Evolutionary conservation across 352 stramenopile genomes (phyloP).

Genomic region (Pythium chondricola): DNA sequence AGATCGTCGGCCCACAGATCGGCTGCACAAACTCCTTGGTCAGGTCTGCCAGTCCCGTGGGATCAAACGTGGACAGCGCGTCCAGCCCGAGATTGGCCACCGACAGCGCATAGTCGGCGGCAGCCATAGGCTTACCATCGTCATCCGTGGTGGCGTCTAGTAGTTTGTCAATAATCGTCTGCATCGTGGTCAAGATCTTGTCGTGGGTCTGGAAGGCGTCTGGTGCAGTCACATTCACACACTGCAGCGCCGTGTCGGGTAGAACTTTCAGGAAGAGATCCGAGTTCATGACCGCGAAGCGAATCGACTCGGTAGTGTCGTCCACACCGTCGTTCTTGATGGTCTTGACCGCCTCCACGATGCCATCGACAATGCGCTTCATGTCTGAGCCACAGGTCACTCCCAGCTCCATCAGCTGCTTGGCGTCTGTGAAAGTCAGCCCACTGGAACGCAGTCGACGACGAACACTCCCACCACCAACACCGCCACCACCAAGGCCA

Average conservation of each 20-base stretch:
- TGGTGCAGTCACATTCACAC: not conserved
- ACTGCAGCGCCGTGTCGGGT: constrained; percentile 1
- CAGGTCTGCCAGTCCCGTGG: constrained; percentile 37
- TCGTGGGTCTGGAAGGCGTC: constrained; percentile 22
- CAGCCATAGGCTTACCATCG: constrained; percentile 25
- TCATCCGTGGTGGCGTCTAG: constrained; percentile 26
- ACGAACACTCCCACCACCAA: too few species aligned
- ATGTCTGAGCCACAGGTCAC: constrained; percentile 15
- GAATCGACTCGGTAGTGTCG: constrained; percentile 3
- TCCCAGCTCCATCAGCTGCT: constrained; percentile 11
- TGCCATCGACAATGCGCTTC: constrained; percentile 14
- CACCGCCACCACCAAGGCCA: not conserved
- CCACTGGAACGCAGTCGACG: not conserved
- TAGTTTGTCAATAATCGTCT: constrained; percentile 51
- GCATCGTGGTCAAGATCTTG: constrained; percentile 40
- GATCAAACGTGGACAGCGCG: constrained; percentile 39
- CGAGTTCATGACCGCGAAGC: constrained; percentile 13
- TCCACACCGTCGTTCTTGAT: not conserved
- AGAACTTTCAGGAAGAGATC: constrained; percentile 4
- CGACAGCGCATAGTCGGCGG: constrained; percentile 31
- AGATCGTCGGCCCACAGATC: constrained; percentile 49
- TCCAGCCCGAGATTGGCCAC: constrained; percentile 35
- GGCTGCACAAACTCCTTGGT: constrained; percentile 48
- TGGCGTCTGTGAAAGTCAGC: constrained; percentile 4
- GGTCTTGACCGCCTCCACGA: constrained; percentile 6